Conservation (phyloP, 1,139 yeast genomes). For the Yamadazyma membranifaciens region DNA sequence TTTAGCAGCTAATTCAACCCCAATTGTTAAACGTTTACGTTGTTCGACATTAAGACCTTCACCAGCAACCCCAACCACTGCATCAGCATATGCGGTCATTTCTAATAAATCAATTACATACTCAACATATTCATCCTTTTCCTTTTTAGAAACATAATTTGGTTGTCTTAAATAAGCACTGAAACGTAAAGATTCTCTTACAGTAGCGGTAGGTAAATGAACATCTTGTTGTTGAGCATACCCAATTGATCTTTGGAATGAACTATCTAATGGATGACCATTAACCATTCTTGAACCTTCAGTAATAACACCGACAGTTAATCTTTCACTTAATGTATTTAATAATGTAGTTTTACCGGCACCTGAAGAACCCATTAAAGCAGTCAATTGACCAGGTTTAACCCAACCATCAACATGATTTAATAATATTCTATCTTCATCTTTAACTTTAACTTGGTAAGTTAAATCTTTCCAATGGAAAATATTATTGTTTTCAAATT, state of each 20-base stretch:
- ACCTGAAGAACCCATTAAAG: constrained; percentile 82
- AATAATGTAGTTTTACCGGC: constrained; percentile 79
- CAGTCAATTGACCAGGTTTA: constrained; percentile 51
- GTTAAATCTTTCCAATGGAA: constrained; percentile 82
- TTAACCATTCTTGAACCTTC: constrained; percentile 71
- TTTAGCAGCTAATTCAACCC: constrained; percentile 84
- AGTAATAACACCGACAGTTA: constrained; percentile 73
- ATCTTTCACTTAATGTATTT: constrained; percentile 75
- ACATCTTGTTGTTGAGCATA: constrained; percentile 83
- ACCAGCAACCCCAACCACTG: constrained; percentile 82
- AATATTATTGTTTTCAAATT: constrained; percentile 30
- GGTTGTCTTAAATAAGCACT: constrained; percentile 81
- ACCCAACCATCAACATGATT: constrained; percentile 82
- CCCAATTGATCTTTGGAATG: constrained; percentile 81
- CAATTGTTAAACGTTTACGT: constrained; percentile 78
- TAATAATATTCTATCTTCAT: constrained; percentile 60
- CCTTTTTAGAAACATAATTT: constrained; percentile 44
- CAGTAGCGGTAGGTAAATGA: constrained; percentile 70
- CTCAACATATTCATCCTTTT: constrained; percentile 70
- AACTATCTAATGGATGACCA: constrained; percentile 63
- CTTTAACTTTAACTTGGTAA: constrained; percentile 68
- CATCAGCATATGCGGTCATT: constrained; percentile 74
- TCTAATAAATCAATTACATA: constrained; percentile 66
- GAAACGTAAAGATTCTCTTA: constrained; percentile 71
- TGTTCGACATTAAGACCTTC: constrained; percentile 79